Conservation (phyloP, 2,329 filamentous ascomycete genomes). For the Colletotrichum sp. region DNA sequence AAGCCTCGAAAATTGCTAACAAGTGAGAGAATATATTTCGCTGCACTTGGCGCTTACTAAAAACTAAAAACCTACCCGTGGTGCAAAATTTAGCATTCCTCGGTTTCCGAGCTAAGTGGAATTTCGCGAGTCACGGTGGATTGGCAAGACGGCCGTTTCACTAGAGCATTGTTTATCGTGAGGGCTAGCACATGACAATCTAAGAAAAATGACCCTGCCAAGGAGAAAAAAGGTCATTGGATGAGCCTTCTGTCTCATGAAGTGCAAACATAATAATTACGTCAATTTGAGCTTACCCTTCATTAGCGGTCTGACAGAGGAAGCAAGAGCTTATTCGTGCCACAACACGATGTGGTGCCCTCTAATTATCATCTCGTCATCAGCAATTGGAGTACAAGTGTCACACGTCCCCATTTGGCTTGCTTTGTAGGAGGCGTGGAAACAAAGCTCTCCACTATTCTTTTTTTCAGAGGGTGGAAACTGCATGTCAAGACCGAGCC, state of each 20-base stretch:
- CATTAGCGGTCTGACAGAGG: not conserved
- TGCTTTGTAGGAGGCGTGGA: not conserved
- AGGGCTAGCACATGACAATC: not conserved
- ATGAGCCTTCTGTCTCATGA: not conserved
- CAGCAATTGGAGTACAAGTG: not conserved
- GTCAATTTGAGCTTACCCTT: not conserved
- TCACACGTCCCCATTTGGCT: not conserved
- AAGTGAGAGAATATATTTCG: not conserved
- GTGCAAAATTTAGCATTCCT: not conserved
- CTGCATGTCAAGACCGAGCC: not conserved
- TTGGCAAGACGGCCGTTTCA: not conserved
- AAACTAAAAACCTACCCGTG: not conserved
- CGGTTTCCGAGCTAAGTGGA: not conserved
- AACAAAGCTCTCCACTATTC: not conserved
- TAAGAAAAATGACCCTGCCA: not conserved
- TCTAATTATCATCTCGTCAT: not conserved
- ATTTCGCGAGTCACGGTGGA: not conserved
- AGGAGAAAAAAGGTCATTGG: not conserved
- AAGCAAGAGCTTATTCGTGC: not conserved
- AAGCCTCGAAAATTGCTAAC: not conserved
- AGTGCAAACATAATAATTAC: not conserved
- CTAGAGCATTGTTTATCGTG: not conserved
- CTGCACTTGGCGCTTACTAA: not conserved
- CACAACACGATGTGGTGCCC: not conserved
- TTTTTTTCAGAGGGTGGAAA: not conserved